These are phyloP conservation scores for Ophiostoma quercus DNA, from an alignment of 2,329 filamentous ascomycete genomes.

Conservation along the genomic window DNA sequence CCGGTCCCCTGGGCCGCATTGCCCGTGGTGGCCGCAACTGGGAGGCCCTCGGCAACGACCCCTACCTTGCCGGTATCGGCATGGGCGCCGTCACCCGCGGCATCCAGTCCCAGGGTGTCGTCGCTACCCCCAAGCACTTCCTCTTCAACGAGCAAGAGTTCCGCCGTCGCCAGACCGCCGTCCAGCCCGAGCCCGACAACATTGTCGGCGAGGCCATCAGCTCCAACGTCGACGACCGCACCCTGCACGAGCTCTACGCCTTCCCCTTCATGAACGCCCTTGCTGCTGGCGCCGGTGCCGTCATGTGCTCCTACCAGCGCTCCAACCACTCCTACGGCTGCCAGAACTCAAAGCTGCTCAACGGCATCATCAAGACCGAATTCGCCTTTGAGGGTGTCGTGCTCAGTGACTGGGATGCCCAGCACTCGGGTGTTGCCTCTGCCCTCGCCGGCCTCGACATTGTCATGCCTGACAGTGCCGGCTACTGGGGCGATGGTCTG, in stretches of 20 bases:
- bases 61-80: slow-evolving; percentile 33
- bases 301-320: slow-evolving; percentile 68
- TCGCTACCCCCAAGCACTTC: slow-evolving; percentile 67
- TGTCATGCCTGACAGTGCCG: slow-evolving; percentile 54
- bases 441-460: slow-evolving; percentile 62
- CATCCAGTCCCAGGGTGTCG: slow-evolving; percentile 52
- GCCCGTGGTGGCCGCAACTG: slow-evolving; percentile 59
- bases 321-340: slow-evolving; percentile 70
- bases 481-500: slow-evolving; percentile 56
- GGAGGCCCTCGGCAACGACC: slow-evolving; percentile 44
- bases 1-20: slow-evolving; percentile 57
- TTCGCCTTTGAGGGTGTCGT: slow-evolving; percentile 65
- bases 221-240: slow-evolving; percentile 60
- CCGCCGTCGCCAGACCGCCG: slow-evolving; percentile 38
- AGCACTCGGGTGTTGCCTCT: slow-evolving; percentile 54
- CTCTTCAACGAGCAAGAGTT: slow-evolving; percentile 57
- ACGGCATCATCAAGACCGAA: slow-evolving; percentile 60
- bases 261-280: slow-evolving; percentile 62
- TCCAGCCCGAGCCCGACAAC: slow-evolving; percentile 20
- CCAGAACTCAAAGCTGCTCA: slow-evolving; percentile 64
- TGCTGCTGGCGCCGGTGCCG: slow-evolving; percentile 49
- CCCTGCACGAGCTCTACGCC: slow-evolving; percentile 60
- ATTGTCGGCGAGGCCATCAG: slow-evolving; percentile 48
- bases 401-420: slow-evolving; percentile 63
- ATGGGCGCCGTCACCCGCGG: slow-evolving; percentile 32